phyloP scores from a whole-genome alignment of 1,284 basidiomycete genomes.

The Papiliotrema terrestris region DNA sequence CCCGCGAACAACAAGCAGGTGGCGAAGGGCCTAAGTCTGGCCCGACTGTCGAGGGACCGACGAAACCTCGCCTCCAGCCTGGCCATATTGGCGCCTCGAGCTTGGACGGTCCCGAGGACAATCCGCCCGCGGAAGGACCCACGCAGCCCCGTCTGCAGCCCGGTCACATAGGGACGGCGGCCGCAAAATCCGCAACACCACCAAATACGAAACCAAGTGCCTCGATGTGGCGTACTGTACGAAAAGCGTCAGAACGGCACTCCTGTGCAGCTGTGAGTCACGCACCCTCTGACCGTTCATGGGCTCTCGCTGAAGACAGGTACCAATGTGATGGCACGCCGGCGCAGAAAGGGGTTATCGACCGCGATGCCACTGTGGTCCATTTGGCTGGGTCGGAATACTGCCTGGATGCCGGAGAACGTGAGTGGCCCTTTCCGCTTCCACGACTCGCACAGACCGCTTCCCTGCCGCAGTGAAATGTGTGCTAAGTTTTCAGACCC shows the following conservation, averaged over 20 bases:
- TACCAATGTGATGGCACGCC: conserved; percentile 2
- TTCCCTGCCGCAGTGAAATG: no score
- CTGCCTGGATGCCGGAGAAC: neutral
- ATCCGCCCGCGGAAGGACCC: no score
- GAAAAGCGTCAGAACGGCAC: neutral
- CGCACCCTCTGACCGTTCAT: no score
- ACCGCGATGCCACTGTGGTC: neutral
- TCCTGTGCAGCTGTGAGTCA: conserved; percentile 4
- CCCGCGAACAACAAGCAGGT: no score
- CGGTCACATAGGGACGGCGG: no score
- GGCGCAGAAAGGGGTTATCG: neutral
- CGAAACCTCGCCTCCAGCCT: no score
- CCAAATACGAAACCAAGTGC: neutral
- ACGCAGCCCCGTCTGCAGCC: no score
- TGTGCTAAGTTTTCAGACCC: conserved; percentile 3
- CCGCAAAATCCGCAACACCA: neutral
- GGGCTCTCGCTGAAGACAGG: no score
- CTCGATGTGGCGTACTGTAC: neutral
- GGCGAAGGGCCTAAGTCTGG: no score
- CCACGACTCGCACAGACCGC: neutral
- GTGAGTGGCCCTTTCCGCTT: neutral
- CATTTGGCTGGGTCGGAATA: neutral
- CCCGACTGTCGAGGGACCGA: no score
- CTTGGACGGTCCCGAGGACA: no score
- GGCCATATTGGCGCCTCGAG: no score